These are phyloP conservation scores for Cladosporium oxysporum DNA, from an alignment of 2,329 filamentous ascomycete species.

Conservation along the genomic window DNA sequence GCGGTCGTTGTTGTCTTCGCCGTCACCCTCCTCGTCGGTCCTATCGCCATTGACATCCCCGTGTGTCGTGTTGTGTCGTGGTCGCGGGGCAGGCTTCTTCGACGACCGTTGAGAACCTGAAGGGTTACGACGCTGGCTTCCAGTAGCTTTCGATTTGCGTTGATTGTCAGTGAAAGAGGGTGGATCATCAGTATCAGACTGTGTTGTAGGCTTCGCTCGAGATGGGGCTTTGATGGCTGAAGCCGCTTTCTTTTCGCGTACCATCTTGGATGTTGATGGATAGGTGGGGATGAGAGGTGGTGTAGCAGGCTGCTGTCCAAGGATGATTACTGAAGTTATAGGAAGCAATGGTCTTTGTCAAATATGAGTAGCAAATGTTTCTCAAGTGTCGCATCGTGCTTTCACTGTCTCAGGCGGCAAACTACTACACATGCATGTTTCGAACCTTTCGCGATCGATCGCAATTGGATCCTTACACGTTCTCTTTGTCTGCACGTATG, in stretches of 20 bases:
- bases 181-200: not conserved
- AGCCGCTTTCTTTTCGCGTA: not conserved
- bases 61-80: not conserved
- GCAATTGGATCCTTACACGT: not conserved
- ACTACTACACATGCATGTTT: not conserved
- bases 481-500: not conserved
- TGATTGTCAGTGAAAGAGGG: not conserved
- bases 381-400: not conserved
- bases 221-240: not conserved
- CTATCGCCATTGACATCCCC: not conserved
- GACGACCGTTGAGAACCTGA: not conserved
- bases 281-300: not conserved
- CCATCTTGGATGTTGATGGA: not conserved
- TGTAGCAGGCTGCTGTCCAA: not conserved
- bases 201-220: not conserved
- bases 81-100: not conserved
- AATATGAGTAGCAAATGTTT: not conserved
- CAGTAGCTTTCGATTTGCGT: not conserved
- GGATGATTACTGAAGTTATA: not conserved
- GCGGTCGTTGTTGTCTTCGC: not conserved
- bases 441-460: not conserved
- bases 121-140: not conserved
- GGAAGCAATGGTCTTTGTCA: not conserved
- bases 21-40: not conserved
- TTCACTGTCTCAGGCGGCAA: not conserved